These are phyloP conservation scores for Fusarium mangiferae DNA, from an alignment of 2,329 filamentous ascomycete genomes.

Conservation along the genomic window DNA sequence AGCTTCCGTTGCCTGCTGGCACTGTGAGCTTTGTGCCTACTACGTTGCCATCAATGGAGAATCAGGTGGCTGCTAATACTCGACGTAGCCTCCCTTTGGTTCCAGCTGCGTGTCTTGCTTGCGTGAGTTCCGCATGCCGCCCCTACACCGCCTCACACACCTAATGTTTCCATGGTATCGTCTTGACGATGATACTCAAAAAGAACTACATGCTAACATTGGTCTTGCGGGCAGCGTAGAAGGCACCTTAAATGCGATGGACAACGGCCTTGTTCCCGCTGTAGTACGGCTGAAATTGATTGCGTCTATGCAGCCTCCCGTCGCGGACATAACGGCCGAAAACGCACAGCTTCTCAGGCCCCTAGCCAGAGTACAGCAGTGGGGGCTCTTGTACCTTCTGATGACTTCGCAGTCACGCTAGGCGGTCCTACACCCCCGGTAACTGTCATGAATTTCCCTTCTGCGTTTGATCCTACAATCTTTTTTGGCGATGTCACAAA, in stretches of 20 bases:
- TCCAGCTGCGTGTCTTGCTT: background rate
- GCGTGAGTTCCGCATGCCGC: background rate
- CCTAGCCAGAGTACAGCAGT: accelerated
- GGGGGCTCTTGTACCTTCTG: accelerated
- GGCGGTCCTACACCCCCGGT: background rate
- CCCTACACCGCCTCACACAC: background rate
- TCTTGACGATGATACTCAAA: background rate
- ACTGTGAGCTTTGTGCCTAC: background rate
- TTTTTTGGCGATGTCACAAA: accelerated
- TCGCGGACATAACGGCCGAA: background rate
- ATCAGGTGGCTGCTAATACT: background rate
- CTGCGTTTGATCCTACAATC: background rate
- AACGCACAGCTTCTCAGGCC: background rate
- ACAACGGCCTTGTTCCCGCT: background rate
- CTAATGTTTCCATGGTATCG: accelerated
- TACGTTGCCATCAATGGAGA: background rate
- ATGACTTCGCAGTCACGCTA: accelerated
- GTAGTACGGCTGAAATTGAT: background rate
- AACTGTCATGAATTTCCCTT: background rate
- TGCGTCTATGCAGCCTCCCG: background rate
- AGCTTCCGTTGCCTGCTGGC: accelerated
- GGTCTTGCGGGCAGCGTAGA: background rate
- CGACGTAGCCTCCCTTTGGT: background rate
- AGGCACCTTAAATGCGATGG: slow-evolving; percentile 6
- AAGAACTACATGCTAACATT: background rate